Evolutionary conservation across 108 stramenopile genomes (phyloP).

Genomic region (Licmophora abbreviata): DNA sequence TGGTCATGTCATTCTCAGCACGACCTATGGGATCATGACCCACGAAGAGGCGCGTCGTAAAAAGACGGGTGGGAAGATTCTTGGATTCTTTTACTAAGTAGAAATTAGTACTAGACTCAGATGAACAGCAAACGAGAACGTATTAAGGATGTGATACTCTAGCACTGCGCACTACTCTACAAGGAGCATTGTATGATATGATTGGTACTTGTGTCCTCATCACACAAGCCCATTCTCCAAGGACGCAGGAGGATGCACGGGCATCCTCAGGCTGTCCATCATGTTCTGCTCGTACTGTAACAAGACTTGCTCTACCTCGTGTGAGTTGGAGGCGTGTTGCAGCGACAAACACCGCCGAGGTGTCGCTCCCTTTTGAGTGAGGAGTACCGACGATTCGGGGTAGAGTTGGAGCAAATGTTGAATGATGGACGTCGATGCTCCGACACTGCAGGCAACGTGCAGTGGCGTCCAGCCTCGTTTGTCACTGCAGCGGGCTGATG

Average conservation of each 20-base stretch:
- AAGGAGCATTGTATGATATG: no score
- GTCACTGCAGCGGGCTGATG: conserved; percentile 48
- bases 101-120: no score
- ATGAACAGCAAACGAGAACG: no score
- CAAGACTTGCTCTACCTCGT: conserved; percentile 21
- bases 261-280: conserved; percentile 1
- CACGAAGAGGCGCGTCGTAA: conserved; percentile 99
- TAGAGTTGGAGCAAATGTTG: conserved; percentile 51
- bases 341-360: conserved; percentile 38
- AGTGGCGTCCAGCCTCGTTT: conserved; percentile 67
- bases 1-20: conserved; percentile 96
- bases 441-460: conserved; percentile 73
- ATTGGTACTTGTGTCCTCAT: no score
- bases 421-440: conserved; percentile 58
- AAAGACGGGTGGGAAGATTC: conserved; percentile 99
- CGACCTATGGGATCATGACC: conserved; percentile 99
- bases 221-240: no score
- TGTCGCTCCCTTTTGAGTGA: conserved; percentile 54
- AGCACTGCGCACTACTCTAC: no score
- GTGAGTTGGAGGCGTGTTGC: conserved; percentile 25
- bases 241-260: neutral
- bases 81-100: conserved; percentile 97
- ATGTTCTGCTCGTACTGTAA: conserved; percentile 12
- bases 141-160: no score
- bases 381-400: conserved; percentile 59